Percentiles rank a stretch among this genome's conserved stretches.
Conservation (phyloP, 306 rosid genomes). For the Casuarina cunninghamiana region DNA sequence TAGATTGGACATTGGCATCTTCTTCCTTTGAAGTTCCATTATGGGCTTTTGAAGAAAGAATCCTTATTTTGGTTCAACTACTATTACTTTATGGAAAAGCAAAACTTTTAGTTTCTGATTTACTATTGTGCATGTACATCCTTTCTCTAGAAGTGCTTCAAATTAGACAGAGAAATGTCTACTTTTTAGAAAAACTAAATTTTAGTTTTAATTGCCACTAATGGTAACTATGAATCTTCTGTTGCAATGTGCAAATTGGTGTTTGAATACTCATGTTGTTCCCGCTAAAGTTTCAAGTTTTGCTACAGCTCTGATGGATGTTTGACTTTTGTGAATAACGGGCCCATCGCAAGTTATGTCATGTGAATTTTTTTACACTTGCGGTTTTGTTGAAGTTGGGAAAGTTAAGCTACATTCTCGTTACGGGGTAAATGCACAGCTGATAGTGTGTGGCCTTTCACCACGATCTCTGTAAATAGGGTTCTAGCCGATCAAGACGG, state of each 20-base stretch:
- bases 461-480: no score
- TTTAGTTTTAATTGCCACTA: not conserved
- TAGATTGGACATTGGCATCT: not conserved
- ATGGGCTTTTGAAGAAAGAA: not conserved
- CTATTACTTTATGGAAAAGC: not conserved
- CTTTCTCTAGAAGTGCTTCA: not conserved
- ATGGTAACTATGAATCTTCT: not conserved
- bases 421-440: slow-evolving; percentile 46
- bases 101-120: not conserved
- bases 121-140: not conserved
- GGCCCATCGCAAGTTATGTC: slow-evolving; percentile 39
- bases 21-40: not conserved
- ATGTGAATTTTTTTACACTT: slow-evolving; percentile 40
- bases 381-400: slow-evolving; percentile 73
- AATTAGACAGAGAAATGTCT: not conserved
- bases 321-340: not conserved
- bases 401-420: slow-evolving; percentile 37
- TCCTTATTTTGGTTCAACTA: not conserved
- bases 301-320: slow-evolving; percentile 5
- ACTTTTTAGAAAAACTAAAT: not conserved
- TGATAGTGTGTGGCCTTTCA: slow-evolving; percentile 47
- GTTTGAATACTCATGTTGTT: slow-evolving; percentile 10
- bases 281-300: not conserved
- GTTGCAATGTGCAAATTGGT: not conserved
- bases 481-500: no score